Conservation (phyloP, 129 eudicot species). For the Kitagawia praeruptora region DNA sequence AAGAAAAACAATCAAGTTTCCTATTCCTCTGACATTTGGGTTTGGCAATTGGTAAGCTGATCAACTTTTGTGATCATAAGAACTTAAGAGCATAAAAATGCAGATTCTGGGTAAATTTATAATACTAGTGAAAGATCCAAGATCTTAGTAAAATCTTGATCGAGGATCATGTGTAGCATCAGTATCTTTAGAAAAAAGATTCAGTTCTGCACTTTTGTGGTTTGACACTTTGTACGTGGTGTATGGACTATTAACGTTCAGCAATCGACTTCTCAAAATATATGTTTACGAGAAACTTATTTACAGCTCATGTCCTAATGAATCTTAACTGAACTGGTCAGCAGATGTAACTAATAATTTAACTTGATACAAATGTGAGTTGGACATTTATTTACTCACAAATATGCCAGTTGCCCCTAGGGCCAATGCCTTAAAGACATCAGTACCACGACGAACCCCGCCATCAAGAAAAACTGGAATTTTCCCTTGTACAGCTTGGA, state of each 20-base stretch:
- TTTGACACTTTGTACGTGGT: not conserved
- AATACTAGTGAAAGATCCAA: not conserved
- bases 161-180: not conserved
- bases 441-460: conserved; percentile 82
- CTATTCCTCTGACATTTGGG: not conserved
- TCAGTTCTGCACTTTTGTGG: not conserved
- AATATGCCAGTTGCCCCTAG: conserved; percentile 82
- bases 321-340: not conserved
- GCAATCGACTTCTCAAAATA: not conserved
- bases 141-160: not conserved
- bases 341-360: not conserved
- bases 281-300: not conserved
- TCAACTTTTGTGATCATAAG: not conserved
- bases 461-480: conserved; percentile 79
- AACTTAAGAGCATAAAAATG: not conserved
- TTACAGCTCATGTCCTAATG: not conserved
- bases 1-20: not conserved
- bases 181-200: not conserved
- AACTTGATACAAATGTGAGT: not conserved
- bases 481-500: conserved; percentile 55
- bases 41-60: not conserved
- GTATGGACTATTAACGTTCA: not conserved
- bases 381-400: conserved; percentile 33
- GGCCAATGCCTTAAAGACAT: conserved; percentile 83
- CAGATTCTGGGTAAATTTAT: too few relatives aligned